A percentile compares a stretch with the other conserved stretches of the same genome.
Evolutionary conservation across 2,329 filamentous ascomycete genomes (phyloP).

Genomic region (Colletotrichum shisoi): DNA sequence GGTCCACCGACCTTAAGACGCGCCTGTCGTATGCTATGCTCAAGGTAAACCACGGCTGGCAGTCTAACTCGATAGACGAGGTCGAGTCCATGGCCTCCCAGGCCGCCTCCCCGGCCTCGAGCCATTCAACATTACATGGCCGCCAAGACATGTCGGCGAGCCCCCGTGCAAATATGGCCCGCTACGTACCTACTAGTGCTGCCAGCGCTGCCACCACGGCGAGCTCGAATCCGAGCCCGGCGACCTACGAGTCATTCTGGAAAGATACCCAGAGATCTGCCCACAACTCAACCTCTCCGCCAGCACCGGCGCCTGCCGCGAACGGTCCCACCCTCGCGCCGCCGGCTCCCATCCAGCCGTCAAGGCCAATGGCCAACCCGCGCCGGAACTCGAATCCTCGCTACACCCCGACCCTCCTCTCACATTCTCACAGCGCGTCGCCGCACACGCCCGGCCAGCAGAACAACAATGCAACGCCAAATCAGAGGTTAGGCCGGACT

Average conservation of each 20-base stretch:
- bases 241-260: constrained; percentile 56
- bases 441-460: constrained; percentile 45
- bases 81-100: constrained; percentile 78
- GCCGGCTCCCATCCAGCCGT: constrained; percentile 63
- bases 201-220: constrained; percentile 41
- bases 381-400: constrained; percentile 61
- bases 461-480: constrained; percentile 42
- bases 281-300: constrained; percentile 49
- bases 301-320: constrained; percentile 44
- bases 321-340: constrained; percentile 57
- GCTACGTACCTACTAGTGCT: constrained; percentile 30
- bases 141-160: constrained; percentile 63
- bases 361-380: constrained; percentile 52
- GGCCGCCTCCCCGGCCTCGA: constrained; percentile 68
- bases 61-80: constrained; percentile 78
- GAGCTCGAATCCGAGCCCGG: constrained; percentile 42
- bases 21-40: constrained; percentile 92
- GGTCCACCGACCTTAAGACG: constrained; percentile 80
- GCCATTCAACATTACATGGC: constrained; percentile 63
- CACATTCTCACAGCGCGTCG: constrained; percentile 58
- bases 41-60: constrained; percentile 91
- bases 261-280: constrained; percentile 45
- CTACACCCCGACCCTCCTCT: constrained; percentile 60
- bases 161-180: constrained; percentile 49
- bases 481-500: constrained; percentile 48